Evolutionary conservation across 352 stramenopile genomes (phyloP), one percentile per base, ranked within the genome.

Genomic region (Phytophthora capsici): DNA sequence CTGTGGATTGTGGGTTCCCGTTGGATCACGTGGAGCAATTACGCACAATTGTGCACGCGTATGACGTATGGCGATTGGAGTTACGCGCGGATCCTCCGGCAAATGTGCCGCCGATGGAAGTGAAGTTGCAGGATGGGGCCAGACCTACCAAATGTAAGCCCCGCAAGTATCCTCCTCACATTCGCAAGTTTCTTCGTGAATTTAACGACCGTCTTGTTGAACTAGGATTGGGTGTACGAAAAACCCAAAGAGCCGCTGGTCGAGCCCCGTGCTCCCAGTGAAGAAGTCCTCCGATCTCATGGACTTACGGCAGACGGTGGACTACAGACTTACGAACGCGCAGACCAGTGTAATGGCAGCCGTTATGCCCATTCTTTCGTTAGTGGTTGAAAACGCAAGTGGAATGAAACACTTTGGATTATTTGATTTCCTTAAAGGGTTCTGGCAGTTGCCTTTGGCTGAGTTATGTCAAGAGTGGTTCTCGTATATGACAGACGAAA

Each of bases 401-500:
- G 45, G 50, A 37, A 54, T 36, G 6, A 17, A 40, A 20, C 44
- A 51, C 10, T 67, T 61, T 36, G 50, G 28, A 19, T 28, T 60
- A 34, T 62, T 67, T 44, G 40, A 51, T 14, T 54, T 67, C 40
- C 17, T 46, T 4, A 55, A 58, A 22, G 50, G 32, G 4, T 69
- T 63, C 16, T 62, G 37, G 45, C 52, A 69, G 16, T 26, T 62
- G 5, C 17, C 26, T 28, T 28, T 32, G 2, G 5, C 36, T 22
- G 44, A 49, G 30, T 9, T 43, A 0, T 63, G 51, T 20, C 61
- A 57, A 20, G 47, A 63, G 14, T 46, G 36, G 4, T 54, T 63
- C 0, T 75, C 50, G 3, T 75, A 63, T 9, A 62, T 57, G 43
- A 77, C 63, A 2, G 51, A 77, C 19, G 37, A 46, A 3, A 69